These are phyloP conservation scores for Tephrocybe sp. DNA, from an alignment of 768 basidiomycete genomes.

Conservation along the genomic window DNA sequence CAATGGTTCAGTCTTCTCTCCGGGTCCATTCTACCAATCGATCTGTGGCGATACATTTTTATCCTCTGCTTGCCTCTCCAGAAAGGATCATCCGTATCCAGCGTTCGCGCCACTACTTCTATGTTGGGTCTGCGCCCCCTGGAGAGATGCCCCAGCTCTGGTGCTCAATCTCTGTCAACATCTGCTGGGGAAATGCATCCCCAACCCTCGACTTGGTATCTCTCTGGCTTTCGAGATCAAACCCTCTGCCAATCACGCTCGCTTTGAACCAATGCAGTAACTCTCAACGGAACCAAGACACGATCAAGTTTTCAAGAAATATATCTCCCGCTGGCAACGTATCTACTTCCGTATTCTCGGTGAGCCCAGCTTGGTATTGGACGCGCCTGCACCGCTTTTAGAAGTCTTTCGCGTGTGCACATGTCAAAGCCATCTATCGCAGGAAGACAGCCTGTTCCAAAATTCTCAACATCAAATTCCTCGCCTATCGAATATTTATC, in stretches of 20 bases:
- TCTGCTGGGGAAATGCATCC: slow-evolving; percentile 27
- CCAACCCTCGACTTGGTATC: slow-evolving; percentile 28
- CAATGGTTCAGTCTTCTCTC: neutral
- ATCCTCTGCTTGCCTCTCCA: slow-evolving; percentile 19
- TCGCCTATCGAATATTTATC: slow-evolving; percentile 27
- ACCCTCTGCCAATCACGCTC: slow-evolving; percentile 30
- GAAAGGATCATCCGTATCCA: slow-evolving; percentile 6
- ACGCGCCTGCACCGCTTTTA: slow-evolving; percentile 28
- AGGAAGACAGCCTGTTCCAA: slow-evolving; percentile 29
- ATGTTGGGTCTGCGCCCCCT: slow-evolving; percentile 41
- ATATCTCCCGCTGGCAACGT: slow-evolving; percentile 30
- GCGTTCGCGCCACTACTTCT: slow-evolving; percentile 32
- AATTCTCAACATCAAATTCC: slow-evolving; percentile 28
- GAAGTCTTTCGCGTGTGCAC: slow-evolving; percentile 29
- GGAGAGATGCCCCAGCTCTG: slow-evolving; percentile 44
- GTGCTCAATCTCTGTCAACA: slow-evolving; percentile 33
- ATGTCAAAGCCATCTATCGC: slow-evolving; percentile 26
- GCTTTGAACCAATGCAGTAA: slow-evolving; percentile 33
- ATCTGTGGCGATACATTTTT: slow-evolving; percentile 33
- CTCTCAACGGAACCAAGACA: slow-evolving; percentile 27
- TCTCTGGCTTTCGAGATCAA: slow-evolving; percentile 34
- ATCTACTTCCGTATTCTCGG: slow-evolving; percentile 31
- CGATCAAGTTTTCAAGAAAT: slow-evolving; percentile 29
- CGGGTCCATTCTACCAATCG: slow-evolving; percentile 21
- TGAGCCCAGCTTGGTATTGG: slow-evolving; percentile 23